phyloP scores from a whole-genome alignment of 2,329 filamentous ascomycete genomes.

The Meredithiella fracta region DNA sequence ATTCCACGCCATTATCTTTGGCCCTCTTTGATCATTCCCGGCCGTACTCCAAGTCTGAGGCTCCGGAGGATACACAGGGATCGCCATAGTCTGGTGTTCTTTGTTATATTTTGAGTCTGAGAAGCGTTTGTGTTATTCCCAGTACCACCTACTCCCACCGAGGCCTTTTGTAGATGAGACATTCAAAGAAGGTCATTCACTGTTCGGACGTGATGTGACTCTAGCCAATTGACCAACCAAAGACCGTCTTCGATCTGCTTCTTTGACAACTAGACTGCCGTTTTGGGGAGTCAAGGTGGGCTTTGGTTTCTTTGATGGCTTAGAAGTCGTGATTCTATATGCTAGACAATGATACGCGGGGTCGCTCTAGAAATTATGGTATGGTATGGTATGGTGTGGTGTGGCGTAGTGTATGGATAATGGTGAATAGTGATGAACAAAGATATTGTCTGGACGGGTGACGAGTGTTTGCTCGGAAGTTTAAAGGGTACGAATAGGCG shows the following conservation, averaged over 20 bases:
- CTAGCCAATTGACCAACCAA: not conserved
- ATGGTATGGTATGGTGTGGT: no score
- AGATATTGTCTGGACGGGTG: not conserved
- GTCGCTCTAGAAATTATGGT: not conserved
- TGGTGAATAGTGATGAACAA: not conserved
- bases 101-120: not conserved
- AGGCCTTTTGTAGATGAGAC: not conserved
- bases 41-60: no score
- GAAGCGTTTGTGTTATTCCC: not conserved
- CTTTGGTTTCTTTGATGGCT: not conserved
- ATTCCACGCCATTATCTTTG: no score
- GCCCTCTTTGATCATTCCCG: not conserved
- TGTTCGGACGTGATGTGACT: not conserved
- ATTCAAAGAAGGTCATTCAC: not conserved
- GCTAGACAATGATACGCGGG: not conserved
- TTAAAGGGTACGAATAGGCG: slow-evolving; percentile 4
- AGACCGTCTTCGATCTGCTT: not conserved
- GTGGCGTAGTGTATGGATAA: not conserved
- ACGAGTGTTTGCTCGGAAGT: not conserved
- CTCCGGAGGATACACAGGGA: not conserved
- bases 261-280: not conserved
- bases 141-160: not conserved
- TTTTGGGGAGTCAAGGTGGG: not conserved
- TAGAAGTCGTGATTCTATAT: no score
- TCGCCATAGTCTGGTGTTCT: not conserved